Percentiles rank a stretch among this genome's conserved stretches.
These are phyloP conservation scores for Colletotrichum theobromicola DNA, from an alignment of 2,329 filamentous ascomycete genomes.

Conservation along the genomic window DNA sequence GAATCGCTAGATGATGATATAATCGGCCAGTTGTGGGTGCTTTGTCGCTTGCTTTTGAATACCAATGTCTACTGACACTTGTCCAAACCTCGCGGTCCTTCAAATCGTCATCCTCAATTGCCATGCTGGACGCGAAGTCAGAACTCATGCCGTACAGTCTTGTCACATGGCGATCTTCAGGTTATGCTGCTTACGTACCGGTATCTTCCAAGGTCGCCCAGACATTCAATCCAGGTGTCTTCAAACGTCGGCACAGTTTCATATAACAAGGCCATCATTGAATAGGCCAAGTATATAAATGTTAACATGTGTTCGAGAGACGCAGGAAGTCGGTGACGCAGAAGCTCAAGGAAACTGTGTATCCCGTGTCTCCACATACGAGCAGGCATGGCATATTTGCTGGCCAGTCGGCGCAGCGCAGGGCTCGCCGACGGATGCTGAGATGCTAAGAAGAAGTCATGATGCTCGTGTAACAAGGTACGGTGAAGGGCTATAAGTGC, in stretches of 20 bases:
- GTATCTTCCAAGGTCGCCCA: slow-evolving; percentile 86
- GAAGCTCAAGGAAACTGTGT: slow-evolving; percentile 79
- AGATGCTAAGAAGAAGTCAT: slow-evolving; percentile 85
- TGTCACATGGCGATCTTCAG: not conserved
- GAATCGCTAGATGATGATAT: slow-evolving; percentile 86
- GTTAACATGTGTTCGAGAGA: slow-evolving; percentile 89
- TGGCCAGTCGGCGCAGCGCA: slow-evolving; percentile 70
- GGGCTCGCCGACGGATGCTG: slow-evolving; percentile 82
- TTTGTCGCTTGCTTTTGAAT: slow-evolving; percentile 79
- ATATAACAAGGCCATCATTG: slow-evolving; percentile 85
- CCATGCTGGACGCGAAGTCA: slow-evolving; percentile 61
- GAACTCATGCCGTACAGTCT: fast-evolving
- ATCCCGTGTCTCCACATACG: slow-evolving; percentile 96
- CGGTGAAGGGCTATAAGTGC: slow-evolving; percentile 82
- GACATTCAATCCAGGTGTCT: slow-evolving; percentile 92
- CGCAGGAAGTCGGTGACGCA: slow-evolving; percentile 75
- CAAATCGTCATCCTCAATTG: slow-evolving; percentile 83
- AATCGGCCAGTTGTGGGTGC: slow-evolving; percentile 77
- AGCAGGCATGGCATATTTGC: slow-evolving; percentile 89
- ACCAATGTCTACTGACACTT: slow-evolving; percentile 82
- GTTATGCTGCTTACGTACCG: slow-evolving; percentile 23
- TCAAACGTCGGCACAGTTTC: slow-evolving; percentile 85
- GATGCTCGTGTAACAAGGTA: slow-evolving; percentile 81
- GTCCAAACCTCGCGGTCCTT: slow-evolving; percentile 83
- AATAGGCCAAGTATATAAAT: slow-evolving; percentile 89